A percentile compares a stretch with the other conserved stretches of the same genome.
Conservation (phyloP, 202 grass and related monocot species). For the Eragrostis tef region DNA sequence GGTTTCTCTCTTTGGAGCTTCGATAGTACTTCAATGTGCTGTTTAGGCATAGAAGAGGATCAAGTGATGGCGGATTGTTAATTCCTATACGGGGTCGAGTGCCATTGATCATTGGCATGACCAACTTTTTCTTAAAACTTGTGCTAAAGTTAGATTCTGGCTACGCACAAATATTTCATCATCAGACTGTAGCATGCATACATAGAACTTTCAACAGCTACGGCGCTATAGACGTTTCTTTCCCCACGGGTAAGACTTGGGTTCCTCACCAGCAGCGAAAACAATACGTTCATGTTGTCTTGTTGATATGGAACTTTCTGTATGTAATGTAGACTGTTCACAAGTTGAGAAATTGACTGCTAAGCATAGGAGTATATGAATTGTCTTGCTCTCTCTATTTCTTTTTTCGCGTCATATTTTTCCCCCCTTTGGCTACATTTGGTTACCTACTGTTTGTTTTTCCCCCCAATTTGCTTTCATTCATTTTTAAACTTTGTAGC, state of each 20-base stretch:
- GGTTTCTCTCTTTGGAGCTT: slow-evolving; percentile 30
- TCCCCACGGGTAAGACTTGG: background rate
- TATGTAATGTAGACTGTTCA: background rate
- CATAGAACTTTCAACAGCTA: background rate
- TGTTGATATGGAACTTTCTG: slow-evolving; percentile 29
- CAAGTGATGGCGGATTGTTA: slow-evolving; percentile 35
- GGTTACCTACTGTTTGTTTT: background rate
- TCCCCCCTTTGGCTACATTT: background rate
- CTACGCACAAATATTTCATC: slow-evolving; percentile 8
- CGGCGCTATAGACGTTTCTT: background rate
- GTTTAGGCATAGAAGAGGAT: slow-evolving; percentile 16
- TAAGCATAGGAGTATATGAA: background rate
- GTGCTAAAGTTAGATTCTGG: slow-evolving; percentile 41
- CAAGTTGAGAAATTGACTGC: background rate
- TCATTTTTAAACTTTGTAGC: background rate
- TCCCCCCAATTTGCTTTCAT: too few species aligned
- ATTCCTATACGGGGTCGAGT: slow-evolving; percentile 4
- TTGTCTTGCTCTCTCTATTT: background rate
- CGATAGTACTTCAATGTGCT: slow-evolving; percentile 5
- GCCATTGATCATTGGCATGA: slow-evolving; percentile 37
- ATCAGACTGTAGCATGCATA: background rate
- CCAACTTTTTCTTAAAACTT: slow-evolving; percentile 18
- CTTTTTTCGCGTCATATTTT: background rate
- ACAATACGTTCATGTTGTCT: background rate
- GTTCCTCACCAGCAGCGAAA: background rate